A percentile compares a stretch with the other conserved stretches of the same genome.
Evolutionary conservation across 306 rosid genomes (phyloP).

Genomic region (Rosa chinensis): DNA sequence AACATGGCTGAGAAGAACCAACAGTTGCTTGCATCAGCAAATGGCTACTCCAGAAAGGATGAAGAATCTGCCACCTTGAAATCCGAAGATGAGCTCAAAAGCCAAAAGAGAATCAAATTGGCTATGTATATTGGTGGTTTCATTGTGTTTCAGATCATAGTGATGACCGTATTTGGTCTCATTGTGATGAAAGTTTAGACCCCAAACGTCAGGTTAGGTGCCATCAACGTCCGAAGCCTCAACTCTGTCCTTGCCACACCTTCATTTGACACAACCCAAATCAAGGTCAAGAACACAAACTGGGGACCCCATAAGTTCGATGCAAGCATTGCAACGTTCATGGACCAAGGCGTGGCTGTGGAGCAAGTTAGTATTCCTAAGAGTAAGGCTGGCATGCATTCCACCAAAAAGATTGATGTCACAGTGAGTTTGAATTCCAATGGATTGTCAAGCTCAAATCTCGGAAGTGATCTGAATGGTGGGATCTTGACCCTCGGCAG

Average conservation of each 20-base stretch:
- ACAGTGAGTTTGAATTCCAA: background rate
- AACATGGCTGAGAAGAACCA: slow-evolving; percentile 25
- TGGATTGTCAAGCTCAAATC: background rate
- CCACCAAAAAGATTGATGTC: background rate
- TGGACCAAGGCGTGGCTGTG: background rate
- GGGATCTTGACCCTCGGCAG: slow-evolving; percentile 1
- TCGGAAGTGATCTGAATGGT: background rate
- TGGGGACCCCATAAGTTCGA: slow-evolving; percentile 9
- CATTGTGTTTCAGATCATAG: background rate
- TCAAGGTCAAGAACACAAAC: slow-evolving; percentile 19
- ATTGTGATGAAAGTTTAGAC: slow-evolving; percentile 4
- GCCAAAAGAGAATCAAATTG: background rate
- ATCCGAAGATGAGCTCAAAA: slow-evolving; percentile 4
- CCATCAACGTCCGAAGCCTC: background rate
- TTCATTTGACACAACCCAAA: slow-evolving; percentile 11
- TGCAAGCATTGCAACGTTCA: background rate
- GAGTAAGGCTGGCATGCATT: slow-evolving; percentile 6
- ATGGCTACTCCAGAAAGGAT: background rate
- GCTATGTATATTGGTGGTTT: background rate
- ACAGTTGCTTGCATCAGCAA: slow-evolving; percentile 20
- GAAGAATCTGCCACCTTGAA: background rate
- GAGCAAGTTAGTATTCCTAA: background rate
- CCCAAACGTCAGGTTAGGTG: slow-evolving; percentile 10
- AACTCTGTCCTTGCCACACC: background rate
- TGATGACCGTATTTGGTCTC: background rate